These are phyloP conservation scores for Paraconiothyrium sp. DNA, from an alignment of 2,329 filamentous ascomycete species.

Conservation along the genomic window DNA sequence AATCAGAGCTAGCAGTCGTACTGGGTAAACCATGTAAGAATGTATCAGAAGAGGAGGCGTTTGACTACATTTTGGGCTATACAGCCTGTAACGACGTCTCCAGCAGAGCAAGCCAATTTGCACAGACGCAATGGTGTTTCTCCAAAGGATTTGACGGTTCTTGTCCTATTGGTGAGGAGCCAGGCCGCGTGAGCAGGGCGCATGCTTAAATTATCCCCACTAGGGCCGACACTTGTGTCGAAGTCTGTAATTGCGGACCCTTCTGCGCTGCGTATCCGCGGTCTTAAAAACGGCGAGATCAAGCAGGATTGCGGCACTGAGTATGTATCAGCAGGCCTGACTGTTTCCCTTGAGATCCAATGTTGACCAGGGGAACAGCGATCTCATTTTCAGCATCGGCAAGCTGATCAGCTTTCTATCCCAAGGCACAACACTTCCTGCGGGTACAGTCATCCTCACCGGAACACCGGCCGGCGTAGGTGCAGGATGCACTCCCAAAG, in stretches of 20 bases:
- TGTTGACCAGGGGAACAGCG: constrained; percentile 30
- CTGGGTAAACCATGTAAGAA: constrained; percentile 61
- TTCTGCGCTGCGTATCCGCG: constrained; percentile 49
- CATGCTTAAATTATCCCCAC: background rate
- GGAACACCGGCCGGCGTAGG: constrained; percentile 46
- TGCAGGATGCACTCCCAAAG: background rate
- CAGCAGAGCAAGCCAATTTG: constrained; percentile 57
- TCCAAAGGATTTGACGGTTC: constrained; percentile 56
- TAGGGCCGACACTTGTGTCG: constrained; percentile 8
- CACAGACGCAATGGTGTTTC: constrained; percentile 60
- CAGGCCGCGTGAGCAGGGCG: constrained; percentile 19
- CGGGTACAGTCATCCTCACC: constrained; percentile 56
- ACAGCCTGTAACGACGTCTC: constrained; percentile 63
- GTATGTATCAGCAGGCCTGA: constrained; percentile 46
- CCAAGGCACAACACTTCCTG: constrained; percentile 48
- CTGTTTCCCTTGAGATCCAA: background rate
- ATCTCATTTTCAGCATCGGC: constrained; percentile 52
- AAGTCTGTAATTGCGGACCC: constrained; percentile 52
- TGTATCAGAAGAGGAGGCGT: constrained; percentile 51
- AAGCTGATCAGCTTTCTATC: constrained; percentile 55
- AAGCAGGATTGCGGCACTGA: constrained; percentile 48
- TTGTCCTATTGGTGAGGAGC: constrained; percentile 42
- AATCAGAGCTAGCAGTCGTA: constrained; percentile 46
- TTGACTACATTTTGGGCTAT: constrained; percentile 60
- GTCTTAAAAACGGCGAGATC: constrained; percentile 54